These are phyloP conservation scores for Phytophthora melonis DNA, from an alignment of 352 stramenopile genomes.

Conservation along the genomic window DNA sequence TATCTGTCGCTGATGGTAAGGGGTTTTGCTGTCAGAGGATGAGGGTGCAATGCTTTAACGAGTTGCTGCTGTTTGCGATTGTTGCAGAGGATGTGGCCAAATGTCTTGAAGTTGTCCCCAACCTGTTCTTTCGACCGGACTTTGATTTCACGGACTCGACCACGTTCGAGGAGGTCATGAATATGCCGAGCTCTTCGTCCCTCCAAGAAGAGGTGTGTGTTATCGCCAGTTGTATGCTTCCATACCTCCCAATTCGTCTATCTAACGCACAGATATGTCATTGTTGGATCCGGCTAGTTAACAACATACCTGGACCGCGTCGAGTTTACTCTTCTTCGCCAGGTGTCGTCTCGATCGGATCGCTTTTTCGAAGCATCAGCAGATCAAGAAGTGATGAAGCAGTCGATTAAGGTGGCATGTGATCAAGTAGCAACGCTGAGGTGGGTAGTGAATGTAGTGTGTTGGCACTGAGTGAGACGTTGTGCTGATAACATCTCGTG, in stretches of 20 bases:
- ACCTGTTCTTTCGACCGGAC: constrained; percentile 80
- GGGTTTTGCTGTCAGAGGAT: not conserved
- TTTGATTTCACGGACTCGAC: constrained; percentile 83
- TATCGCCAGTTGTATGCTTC: not conserved
- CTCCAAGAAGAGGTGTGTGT: constrained; percentile 74
- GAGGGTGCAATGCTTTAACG: not conserved
- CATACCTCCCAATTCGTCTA: not conserved
- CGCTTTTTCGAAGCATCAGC: constrained; percentile 88
- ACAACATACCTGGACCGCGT: constrained; percentile 86
- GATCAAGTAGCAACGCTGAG: constrained; percentile 83
- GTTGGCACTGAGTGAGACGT: constrained; percentile 4
- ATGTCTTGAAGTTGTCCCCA: constrained; percentile 79
- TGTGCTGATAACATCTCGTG: constrained; percentile 7
- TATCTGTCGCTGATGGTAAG: constrained; percentile 79
- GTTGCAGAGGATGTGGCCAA: constrained; percentile 81
- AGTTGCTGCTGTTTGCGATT: constrained; percentile 8
- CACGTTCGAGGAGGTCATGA: constrained; percentile 87
- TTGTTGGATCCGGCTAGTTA: constrained; percentile 42
- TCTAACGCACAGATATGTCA: constrained; percentile 9
- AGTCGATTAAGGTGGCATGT: constrained; percentile 79
- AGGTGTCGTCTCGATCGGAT: constrained; percentile 87
- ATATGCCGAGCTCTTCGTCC: constrained; percentile 58
- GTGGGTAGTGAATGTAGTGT: constrained; percentile 36
- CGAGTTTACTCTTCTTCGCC: constrained; percentile 85
- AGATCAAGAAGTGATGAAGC: constrained; percentile 89